These are phyloP conservation scores for Calophaca sinica DNA, from an alignment of 306 rosid species.

Conservation along the genomic window DNA sequence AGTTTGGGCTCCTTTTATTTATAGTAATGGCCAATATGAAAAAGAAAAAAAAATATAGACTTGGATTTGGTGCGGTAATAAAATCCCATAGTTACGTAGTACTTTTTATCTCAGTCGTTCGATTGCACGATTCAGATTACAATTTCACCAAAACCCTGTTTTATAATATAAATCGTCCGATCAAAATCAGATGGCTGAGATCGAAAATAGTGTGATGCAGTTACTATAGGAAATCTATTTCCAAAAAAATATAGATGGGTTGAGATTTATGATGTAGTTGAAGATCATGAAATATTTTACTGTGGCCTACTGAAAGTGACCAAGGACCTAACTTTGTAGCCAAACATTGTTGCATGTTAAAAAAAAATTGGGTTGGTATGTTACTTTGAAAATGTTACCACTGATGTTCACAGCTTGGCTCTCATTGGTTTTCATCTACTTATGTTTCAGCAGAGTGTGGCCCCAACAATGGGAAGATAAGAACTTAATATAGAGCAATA, in stretches of 20 bases:
- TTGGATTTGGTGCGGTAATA: too few species aligned
- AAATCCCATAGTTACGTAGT: too few species aligned
- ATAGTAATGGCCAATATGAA: background rate
- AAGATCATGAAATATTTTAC: conserved; percentile 19
- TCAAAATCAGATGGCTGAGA: too few species aligned
- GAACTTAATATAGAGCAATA: background rate
- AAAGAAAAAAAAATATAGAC: background rate
- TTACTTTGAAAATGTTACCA: conserved; percentile 44
- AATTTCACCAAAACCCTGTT: too few species aligned
- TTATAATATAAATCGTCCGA: too few species aligned
- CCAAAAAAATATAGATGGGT: background rate
- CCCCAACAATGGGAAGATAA: conserved; percentile 5
- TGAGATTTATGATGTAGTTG: conserved; percentile 31
- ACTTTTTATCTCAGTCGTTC: too few species aligned
- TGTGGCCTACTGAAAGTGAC: conserved; percentile 47
- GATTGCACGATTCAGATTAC: too few species aligned
- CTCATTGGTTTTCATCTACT: background rate
- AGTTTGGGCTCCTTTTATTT: background rate
- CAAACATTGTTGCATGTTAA: conserved; percentile 18
- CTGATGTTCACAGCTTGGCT: conserved; percentile 14
- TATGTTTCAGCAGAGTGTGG: conserved; percentile 16
- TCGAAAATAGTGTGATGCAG: too few species aligned
- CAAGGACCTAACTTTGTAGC: conserved; percentile 41
- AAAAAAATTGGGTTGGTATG: conserved; percentile 40
- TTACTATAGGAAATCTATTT: too few species aligned